Evolutionary conservation across 1,284 basidiomycete genomes (phyloP).

Genomic region (Tilletiaria anomala): DNA sequence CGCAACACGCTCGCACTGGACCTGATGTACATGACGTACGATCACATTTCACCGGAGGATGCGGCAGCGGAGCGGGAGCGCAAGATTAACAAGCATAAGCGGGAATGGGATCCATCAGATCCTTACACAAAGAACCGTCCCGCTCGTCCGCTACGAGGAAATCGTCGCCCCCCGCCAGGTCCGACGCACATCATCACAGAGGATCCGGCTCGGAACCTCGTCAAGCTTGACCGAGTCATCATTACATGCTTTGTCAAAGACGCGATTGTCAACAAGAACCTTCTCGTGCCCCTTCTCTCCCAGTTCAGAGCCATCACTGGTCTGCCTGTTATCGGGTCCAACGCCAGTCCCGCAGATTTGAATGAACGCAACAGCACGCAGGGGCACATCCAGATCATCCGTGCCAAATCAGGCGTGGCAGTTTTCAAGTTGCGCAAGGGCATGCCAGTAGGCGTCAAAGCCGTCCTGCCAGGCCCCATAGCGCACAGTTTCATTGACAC

Average conservation of each 20-base stretch:
- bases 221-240: conserved; percentile 64
- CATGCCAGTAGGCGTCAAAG: conserved; percentile 71
- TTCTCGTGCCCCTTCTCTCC: conserved; percentile 70
- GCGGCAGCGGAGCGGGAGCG: not conserved
- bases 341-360: conserved; percentile 12
- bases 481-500: conserved; percentile 88
- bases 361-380: not conserved
- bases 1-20: conserved; percentile 65
- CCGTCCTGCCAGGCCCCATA: conserved; percentile 69
- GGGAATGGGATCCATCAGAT: conserved; percentile 59
- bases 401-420: conserved; percentile 63
- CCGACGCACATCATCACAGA: conserved; percentile 11
- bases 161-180: conserved; percentile 22
- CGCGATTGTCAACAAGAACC: conserved; percentile 57
- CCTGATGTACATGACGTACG: conserved; percentile 89
- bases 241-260: conserved; percentile 29
- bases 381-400: conserved; percentile 56
- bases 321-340: conserved; percentile 46
- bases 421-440: conserved; percentile 71
- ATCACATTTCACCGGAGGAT: conserved; percentile 22
- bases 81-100: conserved; percentile 34
- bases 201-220: conserved; percentile 29
- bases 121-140: conserved; percentile 62
- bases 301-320: conserved; percentile 76
- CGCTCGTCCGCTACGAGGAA: conserved; percentile 57